Base-by-base conservation (phyloP, 2,329 filamentous ascomycete species). In the Bipolaris zeicola region DNA sequence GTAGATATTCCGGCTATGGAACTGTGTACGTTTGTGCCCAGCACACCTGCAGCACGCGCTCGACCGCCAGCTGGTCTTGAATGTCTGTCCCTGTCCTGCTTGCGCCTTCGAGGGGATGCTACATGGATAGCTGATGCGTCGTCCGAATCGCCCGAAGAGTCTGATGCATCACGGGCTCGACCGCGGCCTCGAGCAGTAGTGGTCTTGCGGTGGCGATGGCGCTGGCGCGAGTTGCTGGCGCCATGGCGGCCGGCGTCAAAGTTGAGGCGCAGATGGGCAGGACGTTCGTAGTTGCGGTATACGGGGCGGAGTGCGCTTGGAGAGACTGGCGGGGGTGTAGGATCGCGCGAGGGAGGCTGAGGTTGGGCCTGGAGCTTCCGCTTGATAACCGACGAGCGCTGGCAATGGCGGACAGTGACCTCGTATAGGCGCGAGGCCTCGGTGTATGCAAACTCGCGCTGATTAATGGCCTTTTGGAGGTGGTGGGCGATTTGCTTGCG, bases 321-420 rank as follows among this genome's bases (percentile, higher is more conserved):
- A 26, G 79, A 79, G 56, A 76, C 64, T 22, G 79, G 77, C 3
- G 72, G 74, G 33, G 83, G 84, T 1, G 84, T 85, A n/a, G 85
- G 83, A 63, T 87, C 86, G 61, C 83, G 80, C 18, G 83, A 86
- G 2, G 84, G 81, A 16, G 85, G 86, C 70, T 84, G 81, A 2
- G 86, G 85, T 45, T 88, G 80, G 10, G 83, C 82, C 58, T 86
- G 81, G 18, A 89, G 80, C 74, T 88, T 88, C 65, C 81, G 80
- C 55, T 82, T 83, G 65, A 89, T 87, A 54, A 82, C 81, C 48
- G 80, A 81, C 46, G 88, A 73, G 44, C 85, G 81, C 62, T 82
- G 81, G 62, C 82, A 80, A 67, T 86, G 83, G 64, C 83, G 81
- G 68, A 85, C 79, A 6, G 84, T 81, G 39, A 84, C 81, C 69